Evolutionary conservation across 129 eudicot genomes (phyloP).

Genomic region (carrot (Daucus carota)): DH1_v3.0 NC_030389.2:43911001-43911500

Average conservation of each 20-base stretch:
- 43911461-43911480: conserved; percentile 74
- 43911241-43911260: background rate
- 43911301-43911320: background rate
- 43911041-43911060: no score
- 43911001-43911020: no score
- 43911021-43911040: no score
- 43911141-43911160: no score
- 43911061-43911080: no score
- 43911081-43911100: no score
- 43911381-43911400: conserved; percentile 88
- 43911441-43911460: conserved; percentile 55
- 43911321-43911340: background rate
- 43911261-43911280: background rate
- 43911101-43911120: no score
- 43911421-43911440: conserved; percentile 84
- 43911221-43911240: background rate
- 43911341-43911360: background rate
- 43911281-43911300: background rate
- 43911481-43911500: conserved; percentile 65
- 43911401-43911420: conserved; percentile 84
- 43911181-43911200: no score
- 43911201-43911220: background rate
- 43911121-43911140: no score
- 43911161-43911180: no score
- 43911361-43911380: no score